Evolutionary conservation across 2,329 filamentous ascomycete genomes (phyloP).

Genomic region (Aureobasidium namibiae): DNA sequence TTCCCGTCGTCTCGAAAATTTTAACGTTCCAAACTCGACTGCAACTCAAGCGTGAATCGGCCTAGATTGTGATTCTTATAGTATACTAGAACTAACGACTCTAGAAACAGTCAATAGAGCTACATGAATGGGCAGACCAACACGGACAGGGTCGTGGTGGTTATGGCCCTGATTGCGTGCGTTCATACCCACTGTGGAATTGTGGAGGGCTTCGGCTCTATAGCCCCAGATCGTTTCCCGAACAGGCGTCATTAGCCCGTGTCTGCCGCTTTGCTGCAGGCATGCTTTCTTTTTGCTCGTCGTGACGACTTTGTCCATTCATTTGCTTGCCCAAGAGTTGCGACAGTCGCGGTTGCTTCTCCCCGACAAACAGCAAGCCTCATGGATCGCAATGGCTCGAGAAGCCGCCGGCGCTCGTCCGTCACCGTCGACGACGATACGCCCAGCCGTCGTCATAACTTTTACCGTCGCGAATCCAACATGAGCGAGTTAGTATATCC

Average conservation of each 20-base stretch:
- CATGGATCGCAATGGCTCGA: constrained; percentile 12
- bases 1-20: constrained; percentile 11
- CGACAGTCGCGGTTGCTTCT: neutral
- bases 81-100: too few relatives aligned
- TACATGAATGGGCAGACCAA: neutral
- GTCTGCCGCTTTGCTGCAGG: neutral
- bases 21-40: constrained; percentile 8
- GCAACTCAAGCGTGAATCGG: neutral
- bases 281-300: constrained; percentile 10
- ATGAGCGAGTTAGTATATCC: constrained; percentile 50
- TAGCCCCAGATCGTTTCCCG: constrained; percentile 2
- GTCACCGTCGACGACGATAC: constrained; percentile 12
- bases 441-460: constrained; percentile 19
- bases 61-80: neutral
- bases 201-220: neutral
- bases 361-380: neutral
- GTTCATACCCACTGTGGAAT: neutral
- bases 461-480: constrained; percentile 60
- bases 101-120: neutral
- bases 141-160: neutral
- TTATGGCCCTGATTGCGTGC: neutral
- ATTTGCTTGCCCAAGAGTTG: neutral
- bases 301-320: neutral
- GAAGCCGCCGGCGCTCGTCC: constrained; percentile 14
- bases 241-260: constrained; percentile 4